Evolutionary conservation across 495 filamentous ascomycete genomes (phyloP).

Genomic region (Aspergillus homomorphus): DNA sequence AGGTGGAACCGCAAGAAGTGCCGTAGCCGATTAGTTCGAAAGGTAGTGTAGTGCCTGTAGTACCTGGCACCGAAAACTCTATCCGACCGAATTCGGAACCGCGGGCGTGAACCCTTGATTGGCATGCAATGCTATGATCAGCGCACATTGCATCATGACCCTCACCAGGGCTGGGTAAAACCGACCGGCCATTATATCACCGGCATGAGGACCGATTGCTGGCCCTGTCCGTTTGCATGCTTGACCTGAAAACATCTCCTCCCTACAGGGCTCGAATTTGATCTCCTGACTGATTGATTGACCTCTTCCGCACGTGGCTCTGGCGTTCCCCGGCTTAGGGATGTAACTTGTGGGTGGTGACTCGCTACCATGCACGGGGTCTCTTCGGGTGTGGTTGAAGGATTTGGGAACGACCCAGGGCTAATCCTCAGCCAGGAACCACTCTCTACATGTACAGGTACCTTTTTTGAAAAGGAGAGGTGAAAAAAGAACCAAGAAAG

Average conservation of each 20-base stretch:
- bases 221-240: background rate
- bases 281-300: background rate
- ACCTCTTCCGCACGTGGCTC: background rate
- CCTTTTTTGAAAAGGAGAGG: background rate
- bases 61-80: constrained; percentile 26
- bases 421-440: background rate
- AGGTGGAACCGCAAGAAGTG: constrained; percentile 4
- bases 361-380: constrained; percentile 1
- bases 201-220: background rate
- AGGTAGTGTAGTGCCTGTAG: constrained; percentile 14
- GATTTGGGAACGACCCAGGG: background rate
- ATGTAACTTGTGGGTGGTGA: background rate
- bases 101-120: constrained; percentile 10
- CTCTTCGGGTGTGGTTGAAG: background rate
- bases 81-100: constrained; percentile 25
- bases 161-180: background rate
- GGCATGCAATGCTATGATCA: background rate
- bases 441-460: background rate
- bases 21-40: background rate
- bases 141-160: constrained; percentile 12
- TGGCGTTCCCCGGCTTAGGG: background rate
- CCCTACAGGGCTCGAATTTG: background rate
- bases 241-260: background rate
- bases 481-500: background rate
- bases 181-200: background rate